Percentiles rank a stretch among this genome's conserved stretches.
Evolutionary conservation across 2,329 filamentous ascomycete genomes (phyloP).

Genomic region (Aureobasidium namibiae): DNA sequence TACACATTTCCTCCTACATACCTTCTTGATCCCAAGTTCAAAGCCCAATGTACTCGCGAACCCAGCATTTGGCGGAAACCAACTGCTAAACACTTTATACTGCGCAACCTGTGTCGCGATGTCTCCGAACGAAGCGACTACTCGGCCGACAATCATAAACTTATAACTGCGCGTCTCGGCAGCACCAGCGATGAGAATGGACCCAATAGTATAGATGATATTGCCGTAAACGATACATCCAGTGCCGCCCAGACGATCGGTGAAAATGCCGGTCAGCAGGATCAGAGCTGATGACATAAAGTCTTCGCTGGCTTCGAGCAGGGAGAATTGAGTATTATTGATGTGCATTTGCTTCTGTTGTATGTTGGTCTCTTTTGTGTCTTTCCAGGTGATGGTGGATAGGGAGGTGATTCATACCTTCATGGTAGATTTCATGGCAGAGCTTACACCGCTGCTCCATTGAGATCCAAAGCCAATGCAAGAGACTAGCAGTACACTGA

Average conservation of each 20-base stretch:
- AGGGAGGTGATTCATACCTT: conserved; percentile 34
- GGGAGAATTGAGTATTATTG: conserved; percentile 51
- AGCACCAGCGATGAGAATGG: conserved; percentile 51
- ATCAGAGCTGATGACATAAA: conserved; percentile 54
- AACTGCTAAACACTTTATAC: conserved; percentile 58
- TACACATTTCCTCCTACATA: background rate
- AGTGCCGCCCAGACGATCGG: conserved; percentile 52
- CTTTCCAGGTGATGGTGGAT: background rate
- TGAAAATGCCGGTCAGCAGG: conserved; percentile 46
- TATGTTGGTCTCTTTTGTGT: background rate
- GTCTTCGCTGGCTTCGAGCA: conserved; percentile 53
- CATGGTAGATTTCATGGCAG: conserved; percentile 53
- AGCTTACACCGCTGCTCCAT: conserved; percentile 53
- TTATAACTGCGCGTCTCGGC: conserved; percentile 48
- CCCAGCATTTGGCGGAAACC: conserved; percentile 54
- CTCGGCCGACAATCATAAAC: conserved; percentile 51
- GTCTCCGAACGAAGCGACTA: conserved; percentile 52
- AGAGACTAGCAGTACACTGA: conserved; percentile 43
- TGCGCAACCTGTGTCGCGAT: conserved; percentile 57
- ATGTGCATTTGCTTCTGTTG: conserved; percentile 41
- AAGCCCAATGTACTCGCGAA: conserved; percentile 55
- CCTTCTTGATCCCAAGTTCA: conserved; percentile 52
- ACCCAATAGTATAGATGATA: conserved; percentile 48
- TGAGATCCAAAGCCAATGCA: conserved; percentile 52
- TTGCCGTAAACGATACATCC: conserved; percentile 53